Base-by-base conservation (phyloP, 2,329 filamentous ascomycete species). In the Hymenoscyphus repandus region DNA sequence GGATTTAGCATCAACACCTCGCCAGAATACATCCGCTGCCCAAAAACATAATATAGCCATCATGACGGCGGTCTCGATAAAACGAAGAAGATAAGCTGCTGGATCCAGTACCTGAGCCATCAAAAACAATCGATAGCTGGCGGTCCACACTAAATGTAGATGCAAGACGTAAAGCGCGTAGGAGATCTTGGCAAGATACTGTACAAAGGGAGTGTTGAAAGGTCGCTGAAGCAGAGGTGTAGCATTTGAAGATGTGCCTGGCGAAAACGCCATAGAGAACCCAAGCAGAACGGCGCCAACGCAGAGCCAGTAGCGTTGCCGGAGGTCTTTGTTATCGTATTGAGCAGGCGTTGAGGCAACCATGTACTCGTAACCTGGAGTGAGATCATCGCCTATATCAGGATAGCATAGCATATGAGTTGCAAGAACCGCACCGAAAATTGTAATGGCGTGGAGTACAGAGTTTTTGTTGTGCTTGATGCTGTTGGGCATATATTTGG, bases 101-200 rank as follows among this genome's bases (percentile, higher is more conserved):
- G 33, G 39, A n/a, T n/a, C 17, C 18, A 32, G 17, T 32, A 22
- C 41, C 22, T 17, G 43, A 9, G 38, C 30, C 18, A 39, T 34
- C 11, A 34, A 17, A 27, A 32, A 18, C 42, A 52, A 47, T 12
- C 31, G 18, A 31, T 33, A 49, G 6, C 33, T 39, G 41, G 69
- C 17, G 10, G 49, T 42, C 12, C 66, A 70, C 12, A 77, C 60
- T 9, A 76, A 64, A 3, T 70, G 72, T 0, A 77, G 76, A 57
- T 82, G 78, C 6, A 78, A 69, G n/a, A 82, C 69, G 58, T 82
- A 81, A 7, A 82, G 66, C 3, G 77, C 74, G 55, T 76, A 81
- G 50, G 75, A 78, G 55, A 81, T 74, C 34, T 73, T 70, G 6
- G 74, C 78, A 13, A 77, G 72, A 62, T 81, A 82, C 56, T 78